These are phyloP conservation scores for Metschnikowia similis DNA, from an alignment of 805 yeast species.

Conservation along the genomic window DNA sequence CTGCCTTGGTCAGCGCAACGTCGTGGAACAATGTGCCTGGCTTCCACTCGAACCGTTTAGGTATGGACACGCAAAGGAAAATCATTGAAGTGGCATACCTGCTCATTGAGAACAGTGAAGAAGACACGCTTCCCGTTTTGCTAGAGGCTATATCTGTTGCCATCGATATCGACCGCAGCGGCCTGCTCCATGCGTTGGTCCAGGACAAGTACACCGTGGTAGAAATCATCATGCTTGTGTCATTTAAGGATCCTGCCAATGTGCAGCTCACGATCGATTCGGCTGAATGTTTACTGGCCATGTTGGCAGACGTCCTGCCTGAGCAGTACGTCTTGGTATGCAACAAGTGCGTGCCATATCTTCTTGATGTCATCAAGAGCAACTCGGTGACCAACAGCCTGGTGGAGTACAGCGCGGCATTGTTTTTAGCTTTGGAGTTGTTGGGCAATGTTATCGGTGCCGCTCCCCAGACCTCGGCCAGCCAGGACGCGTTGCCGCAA, in stretches of 20 bases:
- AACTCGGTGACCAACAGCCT: slow-evolving; percentile 19
- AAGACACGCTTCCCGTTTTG: slow-evolving; percentile 72
- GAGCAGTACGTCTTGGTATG: slow-evolving; percentile 46
- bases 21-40: slow-evolving; percentile 35
- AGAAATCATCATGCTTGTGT: slow-evolving; percentile 56
- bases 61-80: slow-evolving; percentile 27
- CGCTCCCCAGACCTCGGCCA: slow-evolving; percentile 28
- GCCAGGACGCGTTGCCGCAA: slow-evolving; percentile 25
- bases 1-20: slow-evolving; percentile 50
- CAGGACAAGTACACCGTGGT: slow-evolving; percentile 35
- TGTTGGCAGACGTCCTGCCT: slow-evolving; percentile 46
- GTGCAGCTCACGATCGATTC: slow-evolving; percentile 64
- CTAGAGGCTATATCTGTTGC: slow-evolving; percentile 65
- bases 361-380: slow-evolving; percentile 33
- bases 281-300: slow-evolving; percentile 59
- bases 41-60: slow-evolving; percentile 11
- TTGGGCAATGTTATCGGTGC: slow-evolving; percentile 48
- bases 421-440: slow-evolving; percentile 55
- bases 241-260: slow-evolving; percentile 72
- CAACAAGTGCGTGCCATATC: slow-evolving; percentile 49
- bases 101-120: slow-evolving; percentile 61
- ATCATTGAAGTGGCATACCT: slow-evolving; percentile 38
- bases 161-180: slow-evolving; percentile 34
- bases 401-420: slow-evolving; percentile 56
- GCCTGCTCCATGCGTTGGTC: slow-evolving; percentile 21